These are phyloP conservation scores for Stephania japonica DNA, from an alignment of 164 flowering plant species.

Conservation along the genomic window DNA sequence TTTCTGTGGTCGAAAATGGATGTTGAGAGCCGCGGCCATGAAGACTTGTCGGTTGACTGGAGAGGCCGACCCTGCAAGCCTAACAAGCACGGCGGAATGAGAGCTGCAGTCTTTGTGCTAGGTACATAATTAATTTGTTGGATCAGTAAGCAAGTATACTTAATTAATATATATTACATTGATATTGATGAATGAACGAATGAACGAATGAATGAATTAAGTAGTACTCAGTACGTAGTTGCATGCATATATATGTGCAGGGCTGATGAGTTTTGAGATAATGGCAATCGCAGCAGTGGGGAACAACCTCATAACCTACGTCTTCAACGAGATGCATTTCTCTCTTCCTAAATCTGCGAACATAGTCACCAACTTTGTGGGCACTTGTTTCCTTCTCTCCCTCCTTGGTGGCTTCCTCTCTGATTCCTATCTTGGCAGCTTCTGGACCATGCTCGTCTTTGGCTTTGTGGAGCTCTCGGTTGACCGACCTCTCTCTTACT, in stretches of 20 bases:
- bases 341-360: slow-evolving; percentile 78
- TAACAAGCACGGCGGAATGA: slow-evolving; percentile 78
- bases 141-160: too few species aligned
- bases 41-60: slow-evolving; percentile 62
- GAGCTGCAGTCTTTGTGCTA: slow-evolving; percentile 80
- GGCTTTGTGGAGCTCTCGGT: slow-evolving; percentile 92
- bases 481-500: slow-evolving; percentile 25
- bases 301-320: slow-evolving; percentile 85
- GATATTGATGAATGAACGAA: background rate
- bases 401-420: slow-evolving; percentile 89
- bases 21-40: slow-evolving; percentile 13
- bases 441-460: slow-evolving; percentile 90
- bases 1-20: too few species aligned
- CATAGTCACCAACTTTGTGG: slow-evolving; percentile 82
- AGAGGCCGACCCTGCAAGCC: slow-evolving; percentile 74
- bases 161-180: too few species aligned
- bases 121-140: slow-evolving; percentile 53
- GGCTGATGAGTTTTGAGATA: slow-evolving; percentile 80
- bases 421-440: slow-evolving; percentile 86
- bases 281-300: slow-evolving; percentile 95
- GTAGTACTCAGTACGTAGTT: background rate
- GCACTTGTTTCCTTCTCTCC: slow-evolving; percentile 77
- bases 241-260: too few species aligned
- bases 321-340: slow-evolving; percentile 87
- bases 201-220: background rate